Base-by-base conservation (phyloP, 257 asterid genomes). In the Thymus mandschuricus region DNA sequence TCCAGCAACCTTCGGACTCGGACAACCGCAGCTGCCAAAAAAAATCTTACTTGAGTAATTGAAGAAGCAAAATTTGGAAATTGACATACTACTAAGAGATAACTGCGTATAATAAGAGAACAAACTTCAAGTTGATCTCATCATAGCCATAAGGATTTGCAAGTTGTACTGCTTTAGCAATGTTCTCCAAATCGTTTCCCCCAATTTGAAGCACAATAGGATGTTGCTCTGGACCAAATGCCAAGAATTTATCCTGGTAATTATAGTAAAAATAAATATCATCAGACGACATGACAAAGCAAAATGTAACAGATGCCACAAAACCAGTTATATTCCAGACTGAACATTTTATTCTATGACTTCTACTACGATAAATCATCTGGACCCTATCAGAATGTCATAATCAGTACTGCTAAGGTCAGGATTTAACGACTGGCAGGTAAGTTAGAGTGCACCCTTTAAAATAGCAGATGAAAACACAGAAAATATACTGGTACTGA, bases 161-260 rank as follows among this genome's bases (percentile, higher is more conserved):
- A 83, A 94, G 92, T 79, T 89, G 86, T 74, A 86, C 81, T 13
- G 98, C 98, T 81, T 87, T 91, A 70, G 95, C 97, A 69, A 94
- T 73, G 84, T 89, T 94, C 59, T 83, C 85, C 87, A 94, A 79
- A 82, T 94, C 91, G 78, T 78, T 91, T 79, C 97, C 97, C 60
- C 98, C 98, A 68, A 94, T 87, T 73, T 94, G 98, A 80, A 94
- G 98, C 72, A 85, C 96, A 79, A 94, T 89, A 48, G 98, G 98
- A 78, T 94, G 98, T 71, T 94, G 97, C 79, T 91, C 97, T 2
- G 85, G 91, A 68, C 92, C 88, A 86, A 81, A 94, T 54, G 86
- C 96, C 90, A 94, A 86, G 76, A 85, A 94, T 75, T 83, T 82
- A 75, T 94, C 97, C 98, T 94, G 96, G 64, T 68, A 79, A 78